These are phyloP conservation scores for Talaromyces islandicus DNA, from an alignment of 2,329 filamentous ascomycete species.

Conservation along the genomic window DNA sequence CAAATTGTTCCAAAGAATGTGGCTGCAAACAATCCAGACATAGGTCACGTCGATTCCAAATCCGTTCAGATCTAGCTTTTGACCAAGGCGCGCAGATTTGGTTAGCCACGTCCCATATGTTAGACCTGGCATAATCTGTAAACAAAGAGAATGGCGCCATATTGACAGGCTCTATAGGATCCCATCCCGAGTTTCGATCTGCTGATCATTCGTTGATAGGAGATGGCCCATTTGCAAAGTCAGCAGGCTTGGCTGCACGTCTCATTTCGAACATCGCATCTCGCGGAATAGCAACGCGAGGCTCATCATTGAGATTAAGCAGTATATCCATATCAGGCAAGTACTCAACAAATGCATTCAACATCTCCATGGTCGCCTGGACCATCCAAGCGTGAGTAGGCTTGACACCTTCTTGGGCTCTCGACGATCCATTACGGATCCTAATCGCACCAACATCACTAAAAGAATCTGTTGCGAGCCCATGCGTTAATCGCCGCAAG, in stretches of 20 bases:
- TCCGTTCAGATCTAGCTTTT: constrained; percentile 50
- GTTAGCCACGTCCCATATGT: constrained; percentile 39
- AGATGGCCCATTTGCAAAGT: background rate
- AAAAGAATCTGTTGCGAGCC: constrained; percentile 48
- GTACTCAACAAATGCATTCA: constrained; percentile 47
- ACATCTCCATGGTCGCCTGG: constrained; percentile 48
- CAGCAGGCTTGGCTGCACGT: constrained; percentile 1
- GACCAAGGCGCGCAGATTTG: constrained; percentile 59
- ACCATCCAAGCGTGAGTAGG: constrained; percentile 56
- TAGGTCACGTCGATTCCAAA: constrained; percentile 60
- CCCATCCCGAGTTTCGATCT: constrained; percentile 33
- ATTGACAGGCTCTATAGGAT: constrained; percentile 28
- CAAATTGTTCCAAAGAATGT: constrained; percentile 62
- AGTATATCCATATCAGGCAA: constrained; percentile 60
- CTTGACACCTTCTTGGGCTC: constrained; percentile 45
- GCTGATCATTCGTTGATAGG: constrained; percentile 29
- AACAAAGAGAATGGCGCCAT: constrained; percentile 31
- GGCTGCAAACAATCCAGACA: constrained; percentile 58
- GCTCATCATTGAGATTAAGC: constrained; percentile 58
- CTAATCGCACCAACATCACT: constrained; percentile 52
- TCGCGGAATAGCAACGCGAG: constrained; percentile 51
- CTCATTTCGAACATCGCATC: constrained; percentile 27
- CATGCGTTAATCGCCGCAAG: constrained; percentile 48
- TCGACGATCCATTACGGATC: constrained; percentile 49
- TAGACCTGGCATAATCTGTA: constrained; percentile 33